Evolutionary conservation across 306 rosid species (phyloP).

Genomic region (Cucurbita moschata): DNA sequence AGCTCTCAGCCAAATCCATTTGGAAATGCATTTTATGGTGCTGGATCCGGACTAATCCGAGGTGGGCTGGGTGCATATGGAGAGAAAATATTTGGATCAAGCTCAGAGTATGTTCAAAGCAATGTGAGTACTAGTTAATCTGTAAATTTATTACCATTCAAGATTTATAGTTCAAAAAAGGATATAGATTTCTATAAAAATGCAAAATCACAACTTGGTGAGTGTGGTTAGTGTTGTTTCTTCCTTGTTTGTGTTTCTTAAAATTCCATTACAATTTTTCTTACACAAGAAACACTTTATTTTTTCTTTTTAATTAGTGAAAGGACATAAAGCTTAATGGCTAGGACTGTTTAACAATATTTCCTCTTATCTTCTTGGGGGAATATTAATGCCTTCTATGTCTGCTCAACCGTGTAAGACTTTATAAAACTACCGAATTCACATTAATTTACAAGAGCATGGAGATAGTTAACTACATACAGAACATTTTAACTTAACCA

Average conservation of each 20-base stretch:
- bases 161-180: not conserved
- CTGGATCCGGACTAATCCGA: conserved; percentile 86
- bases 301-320: no score
- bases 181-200: not conserved
- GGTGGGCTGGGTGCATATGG: conserved; percentile 98
- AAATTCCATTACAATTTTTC: no score
- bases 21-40: no score
- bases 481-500: not conserved
- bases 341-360: not conserved
- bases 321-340: not conserved
- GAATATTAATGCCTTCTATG: not conserved
- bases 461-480: not conserved
- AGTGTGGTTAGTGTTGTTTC: no score
- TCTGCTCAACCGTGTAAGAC: not conserved
- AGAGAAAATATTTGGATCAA: conserved; percentile 76
- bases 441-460: not conserved
- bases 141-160: not conserved
- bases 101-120: conserved; percentile 98
- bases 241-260: no score
- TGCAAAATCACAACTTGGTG: no score
- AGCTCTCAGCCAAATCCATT: no score
- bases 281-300: no score
- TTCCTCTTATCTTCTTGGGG: not conserved
- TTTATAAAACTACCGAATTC: not conserved
- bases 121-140: conserved; percentile 40